phyloP scores from a whole-genome alignment of 78 protist genomes.

The Andalucia godoyi region DNA sequence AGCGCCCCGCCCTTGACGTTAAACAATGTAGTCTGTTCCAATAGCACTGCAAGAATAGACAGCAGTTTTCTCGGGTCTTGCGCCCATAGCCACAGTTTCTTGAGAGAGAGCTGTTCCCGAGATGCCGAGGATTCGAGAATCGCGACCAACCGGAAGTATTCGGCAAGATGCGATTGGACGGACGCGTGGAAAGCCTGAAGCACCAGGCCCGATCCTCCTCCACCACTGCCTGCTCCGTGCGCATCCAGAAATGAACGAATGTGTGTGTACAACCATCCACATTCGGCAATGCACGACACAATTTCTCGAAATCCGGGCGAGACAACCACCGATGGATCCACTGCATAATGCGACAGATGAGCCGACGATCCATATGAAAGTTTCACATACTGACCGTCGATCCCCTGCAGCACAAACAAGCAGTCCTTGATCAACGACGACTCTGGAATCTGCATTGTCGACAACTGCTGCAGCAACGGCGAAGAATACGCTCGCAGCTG shows the following conservation, averaged over 20 bases:
- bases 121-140: not conserved
- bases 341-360: too few species aligned
- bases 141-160: conserved; percentile 5
- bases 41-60: not conserved
- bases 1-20: not conserved
- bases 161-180: not conserved
- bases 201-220: conserved; percentile 1
- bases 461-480: too few species aligned
- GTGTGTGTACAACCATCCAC: conserved; percentile 6
- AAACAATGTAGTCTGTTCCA: not conserved
- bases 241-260: not conserved
- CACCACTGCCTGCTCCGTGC: too few species aligned
- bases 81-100: not conserved
- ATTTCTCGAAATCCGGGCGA: not conserved
- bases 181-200: not conserved
- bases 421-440: not conserved
- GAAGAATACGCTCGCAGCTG: too few species aligned
- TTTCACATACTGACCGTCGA: not conserved
- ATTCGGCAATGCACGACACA: not conserved
- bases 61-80: not conserved
- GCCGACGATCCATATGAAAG: too few species aligned
- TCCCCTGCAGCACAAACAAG: not conserved
- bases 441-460: too few species aligned
- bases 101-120: not conserved
- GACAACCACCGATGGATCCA: too few species aligned